These are phyloP conservation scores for Thermothielavioides terrestris DNA, from an alignment of 495 filamentous ascomycete genomes.

Conservation along the genomic window DNA sequence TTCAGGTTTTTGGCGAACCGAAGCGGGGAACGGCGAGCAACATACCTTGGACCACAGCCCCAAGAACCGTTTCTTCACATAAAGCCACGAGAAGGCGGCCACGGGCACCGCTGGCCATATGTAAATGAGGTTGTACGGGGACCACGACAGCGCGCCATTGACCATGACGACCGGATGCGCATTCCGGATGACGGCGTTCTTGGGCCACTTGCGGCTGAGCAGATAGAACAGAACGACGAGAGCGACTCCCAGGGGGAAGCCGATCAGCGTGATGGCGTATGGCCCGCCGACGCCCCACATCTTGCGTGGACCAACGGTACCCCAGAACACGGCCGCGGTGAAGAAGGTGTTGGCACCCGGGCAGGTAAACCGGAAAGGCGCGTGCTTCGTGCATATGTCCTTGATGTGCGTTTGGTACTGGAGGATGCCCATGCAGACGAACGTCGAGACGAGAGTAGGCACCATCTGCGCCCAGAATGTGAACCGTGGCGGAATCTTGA, in stretches of 20 bases:
- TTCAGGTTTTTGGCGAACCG: neutral
- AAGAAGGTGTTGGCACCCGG: slow-evolving; percentile 38
- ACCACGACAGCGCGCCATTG: slow-evolving; percentile 26
- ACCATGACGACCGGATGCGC: slow-evolving; percentile 35
- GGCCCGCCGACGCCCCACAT: slow-evolving; percentile 32
- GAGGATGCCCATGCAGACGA: slow-evolving; percentile 33
- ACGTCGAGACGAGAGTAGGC: slow-evolving; percentile 31
- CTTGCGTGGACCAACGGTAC: slow-evolving; percentile 38
- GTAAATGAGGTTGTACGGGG: slow-evolving; percentile 32
- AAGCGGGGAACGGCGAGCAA: neutral
- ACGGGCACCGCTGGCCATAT: slow-evolving; percentile 35
- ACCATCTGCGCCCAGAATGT: slow-evolving; percentile 40
- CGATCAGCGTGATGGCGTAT: slow-evolving; percentile 29
- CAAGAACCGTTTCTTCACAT: slow-evolving; percentile 27
- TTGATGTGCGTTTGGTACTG: slow-evolving; percentile 35
- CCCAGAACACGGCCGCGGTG: slow-evolving; percentile 38
- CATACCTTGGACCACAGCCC: slow-evolving; percentile 36
- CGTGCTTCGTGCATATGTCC: slow-evolving; percentile 31
- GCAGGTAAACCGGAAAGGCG: slow-evolving; percentile 34
- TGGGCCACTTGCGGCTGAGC: slow-evolving; percentile 25
- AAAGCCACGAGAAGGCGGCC: slow-evolving; percentile 31
- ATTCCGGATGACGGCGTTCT: slow-evolving; percentile 26
- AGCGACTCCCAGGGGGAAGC: slow-evolving; percentile 32
- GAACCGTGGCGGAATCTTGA: slow-evolving; percentile 35
- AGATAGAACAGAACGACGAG: slow-evolving; percentile 26